A percentile compares a stretch with the other conserved stretches of the same genome.
phyloP scores from a whole-genome alignment of 805 yeast species.

The Metschnikowia bowlesiae region DNA sequence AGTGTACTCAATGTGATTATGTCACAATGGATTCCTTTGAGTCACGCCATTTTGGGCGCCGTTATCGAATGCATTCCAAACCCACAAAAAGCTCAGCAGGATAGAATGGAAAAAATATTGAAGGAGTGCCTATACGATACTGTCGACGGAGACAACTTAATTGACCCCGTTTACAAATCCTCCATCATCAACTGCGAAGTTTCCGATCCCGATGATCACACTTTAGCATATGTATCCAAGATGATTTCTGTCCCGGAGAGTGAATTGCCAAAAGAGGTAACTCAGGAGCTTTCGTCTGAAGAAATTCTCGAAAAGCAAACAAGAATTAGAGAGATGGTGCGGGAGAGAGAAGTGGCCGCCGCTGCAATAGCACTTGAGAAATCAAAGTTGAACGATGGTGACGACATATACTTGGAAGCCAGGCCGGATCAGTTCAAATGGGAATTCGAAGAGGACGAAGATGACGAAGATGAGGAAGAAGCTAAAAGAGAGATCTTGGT shows the following conservation, averaged over 20 bases:
- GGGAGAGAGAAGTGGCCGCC: conserved; percentile 56
- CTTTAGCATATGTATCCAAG: conserved; percentile 78
- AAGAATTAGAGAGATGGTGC: conserved; percentile 62
- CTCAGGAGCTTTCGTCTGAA: conserved; percentile 41
- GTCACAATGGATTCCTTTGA: conserved; percentile 93
- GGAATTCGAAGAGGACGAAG: conserved; percentile 49
- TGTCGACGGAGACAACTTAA: conserved; percentile 37
- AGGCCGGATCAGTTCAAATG: conserved; percentile 38
- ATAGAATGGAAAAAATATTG: conserved; percentile 64
- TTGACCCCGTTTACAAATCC: conserved; percentile 46
- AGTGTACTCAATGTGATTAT: conserved; percentile 59
- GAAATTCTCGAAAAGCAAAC: conserved; percentile 61
- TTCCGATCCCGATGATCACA: conserved; percentile 50
- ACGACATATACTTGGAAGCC: conserved; percentile 22
- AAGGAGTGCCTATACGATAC: conserved; percentile 40
- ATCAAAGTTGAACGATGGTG: conserved; percentile 22
- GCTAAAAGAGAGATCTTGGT: conserved; percentile 61
- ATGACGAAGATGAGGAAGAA: conserved; percentile 43
- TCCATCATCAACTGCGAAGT: conserved; percentile 67
- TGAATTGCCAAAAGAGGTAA: conserved; percentile 63
- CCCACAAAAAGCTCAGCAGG: conserved; percentile 70
- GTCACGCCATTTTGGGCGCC: conserved; percentile 77
- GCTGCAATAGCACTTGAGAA: conserved; percentile 20
- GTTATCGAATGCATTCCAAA: conserved; percentile 85
- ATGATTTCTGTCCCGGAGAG: conserved; percentile 79